Percentiles rank a stretch among this genome's conserved stretches.
phyloP scores from a whole-genome alignment of 2,329 filamentous ascomycete species.

The Trichophyton schoenleinii region DNA sequence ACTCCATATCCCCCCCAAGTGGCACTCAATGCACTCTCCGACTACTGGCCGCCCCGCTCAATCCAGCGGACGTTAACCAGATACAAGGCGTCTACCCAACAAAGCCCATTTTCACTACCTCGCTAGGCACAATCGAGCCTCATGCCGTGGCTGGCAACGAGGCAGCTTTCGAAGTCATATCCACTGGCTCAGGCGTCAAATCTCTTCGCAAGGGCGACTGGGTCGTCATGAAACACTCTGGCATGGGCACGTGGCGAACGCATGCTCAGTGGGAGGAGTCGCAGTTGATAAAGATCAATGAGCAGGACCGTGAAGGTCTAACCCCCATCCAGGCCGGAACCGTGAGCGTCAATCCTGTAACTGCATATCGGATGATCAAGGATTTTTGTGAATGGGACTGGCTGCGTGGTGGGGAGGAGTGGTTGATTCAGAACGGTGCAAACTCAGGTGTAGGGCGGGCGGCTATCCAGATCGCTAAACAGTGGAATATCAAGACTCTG shows the following conservation, averaged over 20 bases:
- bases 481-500: conserved; percentile 84
- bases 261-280: conserved; percentile 58
- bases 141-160: conserved; percentile 61
- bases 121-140: conserved; percentile 63
- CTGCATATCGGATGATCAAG: conserved; percentile 82
- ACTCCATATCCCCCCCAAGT: conserved; percentile 38
- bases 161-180: conserved; percentile 80
- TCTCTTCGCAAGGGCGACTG: conserved; percentile 68
- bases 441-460: conserved; percentile 87
- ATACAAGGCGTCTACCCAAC: conserved; percentile 93
- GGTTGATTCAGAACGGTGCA: conserved; percentile 95
- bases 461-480: conserved; percentile 71
- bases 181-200: conserved; percentile 50
- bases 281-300: conserved; percentile 54
- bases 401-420: conserved; percentile 55
- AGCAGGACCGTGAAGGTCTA: conserved; percentile 51
- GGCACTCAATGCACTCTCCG: conserved; percentile 64
- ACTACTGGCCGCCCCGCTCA: conserved; percentile 82
- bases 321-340: conserved; percentile 70
- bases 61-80: conserved; percentile 95
- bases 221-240: conserved; percentile 75
- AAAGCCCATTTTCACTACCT: conserved; percentile 62
- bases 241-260: conserved; percentile 90
- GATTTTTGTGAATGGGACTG: conserved; percentile 53
- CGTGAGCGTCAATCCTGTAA: conserved; percentile 83